These are phyloP conservation scores for Kazachstania africana DNA, from an alignment of 805 yeast genomes.

Conservation along the genomic window DNA sequence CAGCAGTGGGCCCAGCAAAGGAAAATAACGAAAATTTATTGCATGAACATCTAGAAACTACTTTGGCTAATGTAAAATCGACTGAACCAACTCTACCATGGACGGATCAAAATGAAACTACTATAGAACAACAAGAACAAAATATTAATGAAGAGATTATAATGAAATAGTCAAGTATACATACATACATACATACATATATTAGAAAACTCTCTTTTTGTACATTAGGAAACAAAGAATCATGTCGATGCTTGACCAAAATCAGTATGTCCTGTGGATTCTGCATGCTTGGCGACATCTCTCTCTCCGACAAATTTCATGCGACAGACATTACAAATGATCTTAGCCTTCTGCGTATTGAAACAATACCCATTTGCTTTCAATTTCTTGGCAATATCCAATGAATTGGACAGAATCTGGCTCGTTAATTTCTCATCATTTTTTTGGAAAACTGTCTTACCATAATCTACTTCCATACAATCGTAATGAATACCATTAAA, in stretches of 20 bases:
- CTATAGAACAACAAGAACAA: neutral
- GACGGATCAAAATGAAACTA: conserved; percentile 4
- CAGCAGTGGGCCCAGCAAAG: conserved; percentile 37
- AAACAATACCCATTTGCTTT: conserved; percentile 48
- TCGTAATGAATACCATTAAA: conserved; percentile 73
- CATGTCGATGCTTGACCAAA: conserved; percentile 40
- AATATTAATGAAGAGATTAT: neutral
- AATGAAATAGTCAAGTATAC: conserved; percentile 1
- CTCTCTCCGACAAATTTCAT: conserved; percentile 45
- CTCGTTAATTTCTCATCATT: conserved; percentile 11
- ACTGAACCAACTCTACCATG: conserved; percentile 26
- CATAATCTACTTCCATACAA: conserved; percentile 34
- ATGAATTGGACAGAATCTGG: conserved; percentile 13
- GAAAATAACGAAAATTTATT: conserved; percentile 31
- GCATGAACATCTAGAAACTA: conserved; percentile 19
- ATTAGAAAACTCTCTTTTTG: neutral
- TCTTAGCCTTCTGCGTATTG: conserved; percentile 47
- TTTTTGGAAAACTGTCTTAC: conserved; percentile 31
- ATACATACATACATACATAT: too few relatives aligned
- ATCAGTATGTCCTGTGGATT: conserved; percentile 43
- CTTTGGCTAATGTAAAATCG: conserved; percentile 18
- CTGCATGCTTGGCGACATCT: conserved; percentile 55
- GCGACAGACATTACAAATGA: conserved; percentile 48
- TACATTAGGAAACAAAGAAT: too few relatives aligned
- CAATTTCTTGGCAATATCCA: conserved; percentile 34